Evolutionary conservation across 1,139 yeast species (phyloP), one percentile per base, ranked within the genome.

Genomic region (Eremothecium cymbalariae): DNA sequence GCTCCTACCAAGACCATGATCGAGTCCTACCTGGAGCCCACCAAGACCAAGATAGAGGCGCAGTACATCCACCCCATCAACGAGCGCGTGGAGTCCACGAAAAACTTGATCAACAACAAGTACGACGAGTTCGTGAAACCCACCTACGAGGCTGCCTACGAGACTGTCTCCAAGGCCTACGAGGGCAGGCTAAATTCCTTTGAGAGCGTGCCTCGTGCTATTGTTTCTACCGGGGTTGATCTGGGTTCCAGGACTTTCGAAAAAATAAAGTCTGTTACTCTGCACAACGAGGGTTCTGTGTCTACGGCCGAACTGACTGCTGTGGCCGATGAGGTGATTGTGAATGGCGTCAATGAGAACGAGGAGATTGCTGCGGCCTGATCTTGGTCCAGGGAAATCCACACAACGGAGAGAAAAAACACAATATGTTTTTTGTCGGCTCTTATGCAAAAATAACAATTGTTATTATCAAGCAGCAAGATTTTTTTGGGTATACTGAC

Each of bases 171-270:
- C 2, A 41, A 42, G 6, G 44, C 45, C 23, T 54, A 54, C 36
- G 57, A 53, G 33, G 42, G 43, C 26, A 53, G 53, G 24, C 33
- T 51, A 28, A 46, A 36, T 34, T 48, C 51, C 34, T 41, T 47
- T 24, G 56, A 55, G 25, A 51, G 53, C 26, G 46, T 55, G n/a
- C 59, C 60, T 17, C 46, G 49, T 14, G 59, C 60, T 4, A 38
- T 55, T 13, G 48, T 53, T 11, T 42, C 51, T 19, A 55, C 60
- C 3, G 58, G 60, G 21, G 40, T 46, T 16, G 59, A 54, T 13
- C 37, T 55, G 13, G 57, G 57, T 32, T 42, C 43, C 22, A 27
- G 41, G 33, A 54, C 58, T 7, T 27, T 54, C 1, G 54, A 48
- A 22, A 53, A 47, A 34, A 31, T 55, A 15, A 54, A 48, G 34